Evolutionary conservation across 1,139 yeast genomes (phyloP).

Genomic region (Waltiozyma sp.): DNA sequence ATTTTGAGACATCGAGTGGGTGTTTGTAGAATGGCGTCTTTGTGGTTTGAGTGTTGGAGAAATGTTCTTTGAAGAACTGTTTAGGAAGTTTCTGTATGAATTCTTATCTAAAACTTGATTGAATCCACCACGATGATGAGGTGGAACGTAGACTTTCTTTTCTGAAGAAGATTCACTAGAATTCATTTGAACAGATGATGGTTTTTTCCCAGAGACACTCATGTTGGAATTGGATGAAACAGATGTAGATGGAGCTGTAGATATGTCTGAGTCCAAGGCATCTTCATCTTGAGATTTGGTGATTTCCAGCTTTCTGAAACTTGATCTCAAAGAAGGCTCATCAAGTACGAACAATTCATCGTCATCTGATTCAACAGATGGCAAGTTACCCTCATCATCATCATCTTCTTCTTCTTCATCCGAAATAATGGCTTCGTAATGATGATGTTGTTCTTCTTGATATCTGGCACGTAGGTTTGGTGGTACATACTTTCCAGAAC

Average conservation of each 20-base stretch:
- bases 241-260: constrained; percentile 6
- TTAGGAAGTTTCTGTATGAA: constrained; percentile 6
- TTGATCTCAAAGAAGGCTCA: constrained; percentile 19
- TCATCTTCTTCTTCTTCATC: constrained; percentile 29
- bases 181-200: neutral
- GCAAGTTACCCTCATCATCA: constrained; percentile 22
- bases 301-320: neutral
- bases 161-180: constrained; percentile 4
- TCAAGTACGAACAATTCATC: constrained; percentile 31
- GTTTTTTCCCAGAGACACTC: too few relatives aligned
- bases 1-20: neutral
- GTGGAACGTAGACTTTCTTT: constrained; percentile 31
- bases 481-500: constrained; percentile 53
- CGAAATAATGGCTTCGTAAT: constrained; percentile 23
- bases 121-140: constrained; percentile 30
- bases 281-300: neutral
- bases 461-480: constrained; percentile 45
- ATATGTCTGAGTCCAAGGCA: neutral
- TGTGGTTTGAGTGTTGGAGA: neutral
- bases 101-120: neutral
- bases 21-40: neutral
- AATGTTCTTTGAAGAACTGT: constrained; percentile 10
- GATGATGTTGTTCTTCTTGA: constrained; percentile 15
- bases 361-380: constrained; percentile 18
- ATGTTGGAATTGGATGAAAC: constrained; percentile 4